These are phyloP conservation scores for Fragilariopsis cylindrus DNA, from an alignment of 108 stramenopile species.

Conservation along the genomic window DNA sequence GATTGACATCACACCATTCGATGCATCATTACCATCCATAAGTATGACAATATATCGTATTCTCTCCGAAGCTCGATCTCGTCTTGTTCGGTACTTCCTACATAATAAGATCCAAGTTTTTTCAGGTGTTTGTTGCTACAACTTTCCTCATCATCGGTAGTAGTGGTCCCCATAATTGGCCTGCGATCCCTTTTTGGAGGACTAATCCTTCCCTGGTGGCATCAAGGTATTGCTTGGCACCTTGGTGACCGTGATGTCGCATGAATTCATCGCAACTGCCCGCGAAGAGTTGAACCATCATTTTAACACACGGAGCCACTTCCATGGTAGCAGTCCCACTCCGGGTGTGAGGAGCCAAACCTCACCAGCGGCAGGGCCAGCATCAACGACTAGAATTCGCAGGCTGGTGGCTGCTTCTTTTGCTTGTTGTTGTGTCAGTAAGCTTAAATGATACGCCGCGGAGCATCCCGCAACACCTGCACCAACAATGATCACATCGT, in stretches of 20 bases:
- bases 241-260: slow-evolving; percentile 36
- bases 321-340: slow-evolving; percentile 42
- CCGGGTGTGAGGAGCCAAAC: slow-evolving; percentile 13
- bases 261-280: slow-evolving; percentile 24
- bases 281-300: slow-evolving; percentile 46
- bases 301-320: slow-evolving; percentile 34
- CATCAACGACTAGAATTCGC: slow-evolving; percentile 32
- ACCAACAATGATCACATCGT: slow-evolving; percentile 29
- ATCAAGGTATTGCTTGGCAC: slow-evolving; percentile 34
- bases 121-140: slow-evolving; percentile 1
- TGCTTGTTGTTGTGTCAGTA: background rate
- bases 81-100: slow-evolving; percentile 20
- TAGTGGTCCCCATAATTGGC: slow-evolving; percentile 12
- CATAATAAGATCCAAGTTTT: slow-evolving; percentile 47
- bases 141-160: background rate
- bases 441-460: slow-evolving; percentile 31
- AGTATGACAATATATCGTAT: slow-evolving; percentile 23
- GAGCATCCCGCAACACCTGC: slow-evolving; percentile 31
- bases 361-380: slow-evolving; percentile 37
- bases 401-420: background rate
- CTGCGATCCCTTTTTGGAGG: slow-evolving; percentile 41
- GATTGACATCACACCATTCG: slow-evolving; percentile 33
- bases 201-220: slow-evolving; percentile 33
- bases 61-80: slow-evolving; percentile 30
- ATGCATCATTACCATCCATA: slow-evolving; percentile 22